These are phyloP conservation scores for Penicillium sclerotiorum DNA, from an alignment of 2,329 filamentous ascomycete species.

Conservation along the genomic window DNA sequence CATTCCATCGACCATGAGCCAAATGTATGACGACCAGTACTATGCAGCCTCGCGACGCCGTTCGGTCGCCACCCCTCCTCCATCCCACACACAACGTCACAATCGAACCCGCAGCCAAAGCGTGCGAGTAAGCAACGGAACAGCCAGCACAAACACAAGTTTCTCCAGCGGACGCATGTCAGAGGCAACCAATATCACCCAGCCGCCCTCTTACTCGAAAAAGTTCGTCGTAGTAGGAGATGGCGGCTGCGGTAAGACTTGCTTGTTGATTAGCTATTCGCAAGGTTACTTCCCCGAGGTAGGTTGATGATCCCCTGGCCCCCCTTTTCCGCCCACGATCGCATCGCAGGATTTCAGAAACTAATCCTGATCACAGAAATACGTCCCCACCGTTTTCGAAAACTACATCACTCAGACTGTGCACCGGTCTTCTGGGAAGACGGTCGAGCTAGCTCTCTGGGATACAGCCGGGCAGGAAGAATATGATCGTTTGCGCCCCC, in stretches of 20 bases:
- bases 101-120: constrained; percentile 57
- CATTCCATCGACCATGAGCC: constrained; percentile 34
- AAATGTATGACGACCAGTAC: constrained; percentile 46
- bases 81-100: constrained; percentile 46
- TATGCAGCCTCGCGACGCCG: constrained; percentile 62
- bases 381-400: constrained; percentile 97
- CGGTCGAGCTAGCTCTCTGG: constrained; percentile 95
- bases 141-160: constrained; percentile 82
- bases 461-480: constrained; percentile 98
- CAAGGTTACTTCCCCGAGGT: constrained; percentile 99
- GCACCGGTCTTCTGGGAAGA: constrained; percentile 85
- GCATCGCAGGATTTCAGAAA: neutral
- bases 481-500: constrained; percentile 91
- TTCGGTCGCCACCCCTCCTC: constrained; percentile 49
- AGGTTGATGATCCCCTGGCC: constrained; percentile 35
- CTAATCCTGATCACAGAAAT: constrained; percentile 70
- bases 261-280: constrained; percentile 96
- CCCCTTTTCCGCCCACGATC: neutral
- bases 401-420: constrained; percentile 99
- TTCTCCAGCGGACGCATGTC: constrained; percentile 72
- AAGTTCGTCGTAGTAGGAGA: constrained; percentile 99
- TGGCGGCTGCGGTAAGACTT: constrained; percentile 98
- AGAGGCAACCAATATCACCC: constrained; percentile 80
- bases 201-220: constrained; percentile 92
- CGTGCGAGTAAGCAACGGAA: constrained; percentile 80